A percentile compares a stretch with the other conserved stretches of the same genome.
These are phyloP conservation scores for Murraya koenigii DNA, from an alignment of 345 rosid genomes.

Conservation along the genomic window DNA sequence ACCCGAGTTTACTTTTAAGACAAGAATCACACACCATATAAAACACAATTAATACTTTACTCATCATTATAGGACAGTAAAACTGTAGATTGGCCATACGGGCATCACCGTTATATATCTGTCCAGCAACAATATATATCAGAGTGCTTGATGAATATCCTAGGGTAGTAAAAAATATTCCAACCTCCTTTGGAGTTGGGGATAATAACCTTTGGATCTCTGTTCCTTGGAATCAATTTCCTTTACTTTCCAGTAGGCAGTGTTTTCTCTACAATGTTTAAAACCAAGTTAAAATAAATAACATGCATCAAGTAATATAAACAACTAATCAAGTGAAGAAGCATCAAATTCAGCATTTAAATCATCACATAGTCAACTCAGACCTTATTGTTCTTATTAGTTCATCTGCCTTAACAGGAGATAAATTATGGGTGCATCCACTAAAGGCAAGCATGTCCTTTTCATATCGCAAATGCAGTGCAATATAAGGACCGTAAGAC, in stretches of 20 bases:
- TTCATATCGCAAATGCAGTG: slow-evolving; percentile 81
- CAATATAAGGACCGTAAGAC: slow-evolving; percentile 71
- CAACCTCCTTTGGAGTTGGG: slow-evolving; percentile 88
- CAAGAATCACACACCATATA: not conserved
- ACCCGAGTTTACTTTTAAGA: not conserved
- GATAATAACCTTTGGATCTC: slow-evolving; percentile 80
- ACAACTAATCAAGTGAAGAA: not conserved
- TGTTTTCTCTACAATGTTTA: slow-evolving; percentile 71
- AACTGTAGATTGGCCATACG: slow-evolving; percentile 58
- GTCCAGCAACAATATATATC: slow-evolving; percentile 88
- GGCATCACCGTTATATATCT: slow-evolving; percentile 82
- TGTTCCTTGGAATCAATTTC: slow-evolving; percentile 75
- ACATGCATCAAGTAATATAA: not conserved
- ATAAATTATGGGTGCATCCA: slow-evolving; percentile 80
- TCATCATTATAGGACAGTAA: slow-evolving; percentile 66
- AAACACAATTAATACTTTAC: slow-evolving; percentile 49
- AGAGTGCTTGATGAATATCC: slow-evolving; percentile 78
- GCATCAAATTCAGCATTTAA: not conserved
- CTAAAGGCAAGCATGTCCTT: slow-evolving; percentile 93
- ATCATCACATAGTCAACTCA: slow-evolving; percentile 5
- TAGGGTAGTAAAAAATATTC: slow-evolving; percentile 67
- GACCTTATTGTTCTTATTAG: slow-evolving; percentile 75
- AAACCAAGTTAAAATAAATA: not conserved
- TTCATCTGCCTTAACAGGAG: slow-evolving; percentile 73
- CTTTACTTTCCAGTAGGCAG: slow-evolving; percentile 80